Percentiles rank a stretch among this genome's conserved stretches.
phyloP scores from a whole-genome alignment of 2,329 filamentous ascomycete species.

The Sclerotinia minor region DNA sequence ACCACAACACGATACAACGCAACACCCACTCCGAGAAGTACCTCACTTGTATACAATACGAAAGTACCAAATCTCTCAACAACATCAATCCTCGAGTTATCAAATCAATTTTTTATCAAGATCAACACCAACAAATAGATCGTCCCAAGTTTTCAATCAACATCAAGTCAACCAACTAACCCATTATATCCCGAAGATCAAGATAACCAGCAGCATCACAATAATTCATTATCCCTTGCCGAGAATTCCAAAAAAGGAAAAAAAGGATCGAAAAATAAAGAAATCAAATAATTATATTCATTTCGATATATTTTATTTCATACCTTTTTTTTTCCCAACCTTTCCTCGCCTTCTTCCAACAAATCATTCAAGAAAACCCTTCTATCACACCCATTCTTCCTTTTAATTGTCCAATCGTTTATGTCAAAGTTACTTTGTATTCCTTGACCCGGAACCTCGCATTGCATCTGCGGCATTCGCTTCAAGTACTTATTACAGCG shows the following conservation, averaged over 20 bases:
- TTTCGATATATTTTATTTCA: neutral
- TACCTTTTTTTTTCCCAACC: neutral
- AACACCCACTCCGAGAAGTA: neutral
- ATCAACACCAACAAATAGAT: neutral
- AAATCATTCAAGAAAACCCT: neutral
- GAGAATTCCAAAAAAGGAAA: neutral
- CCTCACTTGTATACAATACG: no score
- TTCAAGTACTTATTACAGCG: constrained; percentile 22
- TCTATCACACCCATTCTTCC: constrained; percentile 7
- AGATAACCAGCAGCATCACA: neutral
- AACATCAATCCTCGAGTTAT: neutral
- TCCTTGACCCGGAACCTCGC: constrained; percentile 23
- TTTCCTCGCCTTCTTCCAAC: neutral
- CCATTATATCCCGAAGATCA: no score
- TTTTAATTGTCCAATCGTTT: constrained; percentile 22
- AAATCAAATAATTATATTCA: neutral
- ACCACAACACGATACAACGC: neutral
- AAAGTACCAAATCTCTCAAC: neutral
- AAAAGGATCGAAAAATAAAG: no score
- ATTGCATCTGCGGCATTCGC: constrained; percentile 25
- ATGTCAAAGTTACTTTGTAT: constrained; percentile 22
- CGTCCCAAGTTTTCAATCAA: neutral
- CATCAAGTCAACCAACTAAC: neutral
- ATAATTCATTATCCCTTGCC: neutral
- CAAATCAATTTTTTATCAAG: neutral